Evolutionary conservation across 2,329 filamentous ascomycete genomes (phyloP).

Genomic region (Ilyonectria sp.): DNA sequence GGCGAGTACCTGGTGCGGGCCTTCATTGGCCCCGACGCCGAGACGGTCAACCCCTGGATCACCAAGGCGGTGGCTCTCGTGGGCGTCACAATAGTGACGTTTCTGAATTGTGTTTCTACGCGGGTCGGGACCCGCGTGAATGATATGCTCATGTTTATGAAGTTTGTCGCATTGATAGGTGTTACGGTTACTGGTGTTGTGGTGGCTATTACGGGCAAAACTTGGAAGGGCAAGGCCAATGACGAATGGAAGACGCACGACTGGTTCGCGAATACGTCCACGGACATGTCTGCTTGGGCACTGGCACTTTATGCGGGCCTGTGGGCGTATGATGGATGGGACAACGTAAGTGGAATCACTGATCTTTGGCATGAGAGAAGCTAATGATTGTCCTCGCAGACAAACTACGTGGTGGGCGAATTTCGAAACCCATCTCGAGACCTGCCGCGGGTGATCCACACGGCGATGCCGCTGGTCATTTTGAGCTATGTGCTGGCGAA

Average conservation of each 20-base stretch:
- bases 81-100: constrained; percentile 82
- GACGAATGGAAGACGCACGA: constrained; percentile 87
- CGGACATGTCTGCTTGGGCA: constrained; percentile 88
- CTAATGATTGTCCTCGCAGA: constrained; percentile 66
- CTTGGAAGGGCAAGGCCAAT: constrained; percentile 81
- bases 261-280: constrained; percentile 91
- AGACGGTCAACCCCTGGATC: constrained; percentile 86
- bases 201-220: constrained; percentile 88
- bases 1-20: constrained; percentile 96
- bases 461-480: constrained; percentile 95
- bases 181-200: constrained; percentile 91
- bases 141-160: constrained; percentile 96
- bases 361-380: not conserved
- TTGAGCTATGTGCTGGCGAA: constrained; percentile 92
- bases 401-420: constrained; percentile 97
- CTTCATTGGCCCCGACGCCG: constrained; percentile 87
- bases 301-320: constrained; percentile 95
- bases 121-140: constrained; percentile 88
- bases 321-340: constrained; percentile 99
- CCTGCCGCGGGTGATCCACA: constrained; percentile 94
- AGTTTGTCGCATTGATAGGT: constrained; percentile 90
- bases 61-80: constrained; percentile 89
- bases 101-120: constrained; percentile 93
- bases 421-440: constrained; percentile 93
- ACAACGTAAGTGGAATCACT: constrained; percentile 81